Conservation (phyloP, 805 yeast genomes). For the Suhomyces vadensis region DNA sequence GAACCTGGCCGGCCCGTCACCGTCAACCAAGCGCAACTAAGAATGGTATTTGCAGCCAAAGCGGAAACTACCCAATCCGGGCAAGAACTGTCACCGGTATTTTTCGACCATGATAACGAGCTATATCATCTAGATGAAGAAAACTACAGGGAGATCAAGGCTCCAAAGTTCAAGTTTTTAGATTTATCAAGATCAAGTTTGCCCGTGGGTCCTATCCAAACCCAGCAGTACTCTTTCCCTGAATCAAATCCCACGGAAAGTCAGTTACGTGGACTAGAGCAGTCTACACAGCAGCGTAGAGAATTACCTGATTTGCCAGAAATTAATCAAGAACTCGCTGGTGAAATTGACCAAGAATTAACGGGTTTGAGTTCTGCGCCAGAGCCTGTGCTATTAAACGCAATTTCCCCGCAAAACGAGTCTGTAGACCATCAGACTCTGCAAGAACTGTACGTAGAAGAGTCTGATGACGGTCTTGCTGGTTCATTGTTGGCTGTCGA, state of each 20-base stretch:
- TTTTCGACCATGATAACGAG: conserved; percentile 24
- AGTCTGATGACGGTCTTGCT: conserved; percentile 33
- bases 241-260: conserved; percentile 3
- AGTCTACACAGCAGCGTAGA: conserved; percentile 1
- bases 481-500: conserved; percentile 25
- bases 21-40: conserved; percentile 12
- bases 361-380: too few species aligned
- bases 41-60: conserved; percentile 18
- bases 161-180: conserved; percentile 7
- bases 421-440: neutral
- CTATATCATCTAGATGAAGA: conserved; percentile 11
- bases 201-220: neutral
- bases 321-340: neutral
- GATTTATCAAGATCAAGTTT: conserved; percentile 13
- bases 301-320: neutral
- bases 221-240: neutral
- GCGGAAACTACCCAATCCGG: conserved; percentile 9
- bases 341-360: too few species aligned
- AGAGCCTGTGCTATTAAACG: too few species aligned
- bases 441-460: conserved; percentile 28
- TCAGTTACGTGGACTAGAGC: conserved; percentile 4
- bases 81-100: conserved; percentile 19
- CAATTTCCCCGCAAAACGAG: too few species aligned
- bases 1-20: neutral
- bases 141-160: neutral